Conservation (phyloP, 106 monocot species). For the Gastrodia elata region DNA sequence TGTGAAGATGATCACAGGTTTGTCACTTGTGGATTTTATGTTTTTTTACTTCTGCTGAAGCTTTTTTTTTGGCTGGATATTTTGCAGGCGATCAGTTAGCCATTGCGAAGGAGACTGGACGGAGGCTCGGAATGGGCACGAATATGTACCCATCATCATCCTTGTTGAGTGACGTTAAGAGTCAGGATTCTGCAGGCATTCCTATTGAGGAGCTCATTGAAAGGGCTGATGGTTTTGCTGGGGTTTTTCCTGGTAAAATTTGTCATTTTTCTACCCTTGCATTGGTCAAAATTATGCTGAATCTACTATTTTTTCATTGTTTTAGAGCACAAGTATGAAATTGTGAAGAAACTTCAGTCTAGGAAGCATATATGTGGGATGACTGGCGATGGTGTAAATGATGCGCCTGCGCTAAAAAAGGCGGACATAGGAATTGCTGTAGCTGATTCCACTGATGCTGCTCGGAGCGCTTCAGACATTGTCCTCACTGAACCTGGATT, state of each 20-base stretch:
- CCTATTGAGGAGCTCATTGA: constrained; percentile 10
- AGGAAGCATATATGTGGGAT: constrained; percentile 78
- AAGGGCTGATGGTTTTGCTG: constrained; percentile 10
- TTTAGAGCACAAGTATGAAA: constrained; percentile 75
- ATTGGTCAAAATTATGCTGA: neutral
- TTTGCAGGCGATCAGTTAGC: constrained; percentile 9
- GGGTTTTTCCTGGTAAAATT: constrained; percentile 10
- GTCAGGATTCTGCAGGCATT: neutral
- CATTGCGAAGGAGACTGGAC: constrained; percentile 3
- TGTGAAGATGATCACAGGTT: constrained; percentile 62
- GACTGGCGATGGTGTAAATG: constrained; percentile 82
- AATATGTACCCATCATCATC: constrained; percentile 12
- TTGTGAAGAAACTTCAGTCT: constrained; percentile 58
- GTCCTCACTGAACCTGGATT: constrained; percentile 73
- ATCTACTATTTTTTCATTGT: neutral
- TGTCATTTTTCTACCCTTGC: neutral
- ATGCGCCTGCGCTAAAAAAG: constrained; percentile 68
- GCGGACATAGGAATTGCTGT: constrained; percentile 74
- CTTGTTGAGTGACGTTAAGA: neutral
- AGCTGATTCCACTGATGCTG: constrained; percentile 73
- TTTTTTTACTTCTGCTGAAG: neutral
- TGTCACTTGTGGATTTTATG: neutral
- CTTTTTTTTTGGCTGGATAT: neutral
- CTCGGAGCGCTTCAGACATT: constrained; percentile 69
- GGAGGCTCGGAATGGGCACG: constrained; percentile 10